A percentile compares a stretch with the other conserved stretches of the same genome.
Conservation (phyloP, 345 rosid species). For the Arabis hirsuta region DNA sequence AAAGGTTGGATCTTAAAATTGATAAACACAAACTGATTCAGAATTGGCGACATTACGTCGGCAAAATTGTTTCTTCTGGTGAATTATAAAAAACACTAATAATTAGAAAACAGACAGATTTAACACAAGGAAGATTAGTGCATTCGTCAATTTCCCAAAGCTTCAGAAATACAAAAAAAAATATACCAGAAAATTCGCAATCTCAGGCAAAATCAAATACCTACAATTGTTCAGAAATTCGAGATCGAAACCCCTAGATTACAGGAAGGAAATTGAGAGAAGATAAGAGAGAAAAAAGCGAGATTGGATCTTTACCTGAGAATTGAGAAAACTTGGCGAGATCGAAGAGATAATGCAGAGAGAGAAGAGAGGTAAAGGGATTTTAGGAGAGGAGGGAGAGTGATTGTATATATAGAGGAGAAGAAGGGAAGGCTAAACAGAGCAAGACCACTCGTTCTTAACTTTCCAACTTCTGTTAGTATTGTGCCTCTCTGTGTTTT, state of each 20-base stretch:
- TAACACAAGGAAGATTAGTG: too few species aligned
- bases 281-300: neutral
- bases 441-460: slow-evolving; percentile 36
- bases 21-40: too few species aligned
- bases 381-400: slow-evolving; percentile 4
- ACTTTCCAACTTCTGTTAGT: neutral
- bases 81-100: too few species aligned
- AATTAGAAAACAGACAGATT: too few species aligned
- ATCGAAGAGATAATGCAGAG: slow-evolving; percentile 33
- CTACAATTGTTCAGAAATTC: neutral
- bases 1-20: too few species aligned
- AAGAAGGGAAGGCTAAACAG: slow-evolving; percentile 7
- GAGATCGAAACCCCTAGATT: slow-evolving; percentile 20
- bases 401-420: slow-evolving; percentile 17
- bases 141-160: too few species aligned
- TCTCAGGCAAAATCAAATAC: neutral
- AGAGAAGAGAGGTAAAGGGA: neutral
- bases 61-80: too few species aligned
- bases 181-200: too few species aligned
- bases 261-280: neutral
- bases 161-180: too few species aligned
- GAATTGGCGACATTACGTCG: too few species aligned
- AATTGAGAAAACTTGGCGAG: slow-evolving; percentile 16
- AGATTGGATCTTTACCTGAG: slow-evolving; percentile 35
- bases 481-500: slow-evolving; percentile 7